Conservation (phyloP, 192 early-diverging fungal species). For the Mycoemilia scoparia region DNA sequence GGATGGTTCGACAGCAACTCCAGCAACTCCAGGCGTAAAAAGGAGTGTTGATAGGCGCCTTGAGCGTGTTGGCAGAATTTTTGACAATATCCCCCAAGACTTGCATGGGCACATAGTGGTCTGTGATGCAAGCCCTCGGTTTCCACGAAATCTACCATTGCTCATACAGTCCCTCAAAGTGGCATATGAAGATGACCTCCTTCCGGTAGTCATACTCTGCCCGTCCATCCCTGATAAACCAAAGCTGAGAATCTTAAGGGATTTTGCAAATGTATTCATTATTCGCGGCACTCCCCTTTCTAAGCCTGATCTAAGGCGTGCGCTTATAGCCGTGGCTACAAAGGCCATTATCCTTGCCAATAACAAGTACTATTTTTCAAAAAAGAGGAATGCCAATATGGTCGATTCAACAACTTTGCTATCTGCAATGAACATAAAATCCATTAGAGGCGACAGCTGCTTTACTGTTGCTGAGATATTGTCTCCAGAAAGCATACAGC, state of each 20-base stretch:
- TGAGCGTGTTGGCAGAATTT: constrained; percentile 1
- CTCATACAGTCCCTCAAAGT: constrained; percentile 19
- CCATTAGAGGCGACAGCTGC: constrained; percentile 12
- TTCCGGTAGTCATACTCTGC: constrained; percentile 19
- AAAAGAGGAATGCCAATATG: neutral
- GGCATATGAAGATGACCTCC: constrained; percentile 14
- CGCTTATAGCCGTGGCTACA: constrained; percentile 15
- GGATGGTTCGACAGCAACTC: too few species aligned
- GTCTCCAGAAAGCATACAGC: constrained; percentile 18
- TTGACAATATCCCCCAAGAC: constrained; percentile 6
- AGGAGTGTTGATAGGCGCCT: constrained; percentile 1
- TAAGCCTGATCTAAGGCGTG: constrained; percentile 14
- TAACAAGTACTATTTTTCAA: constrained; percentile 1
- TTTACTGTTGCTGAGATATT: constrained; percentile 22
- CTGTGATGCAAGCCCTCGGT: constrained; percentile 15
- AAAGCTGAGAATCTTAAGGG: constrained; percentile 4
- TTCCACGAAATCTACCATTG: constrained; percentile 25
- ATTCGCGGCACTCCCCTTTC: constrained; percentile 24
- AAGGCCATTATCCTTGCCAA: constrained; percentile 19
- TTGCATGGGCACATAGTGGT: constrained; percentile 19
- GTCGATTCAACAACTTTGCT: constrained; percentile 21
- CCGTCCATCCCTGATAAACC: constrained; percentile 4
- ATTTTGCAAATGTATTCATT: constrained; percentile 15
- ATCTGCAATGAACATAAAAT: constrained; percentile 26
- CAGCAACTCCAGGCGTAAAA: constrained; percentile 1